Evolutionary conservation across 352 stramenopile species (phyloP).

Genomic region (Pythium monospermum): DNA sequence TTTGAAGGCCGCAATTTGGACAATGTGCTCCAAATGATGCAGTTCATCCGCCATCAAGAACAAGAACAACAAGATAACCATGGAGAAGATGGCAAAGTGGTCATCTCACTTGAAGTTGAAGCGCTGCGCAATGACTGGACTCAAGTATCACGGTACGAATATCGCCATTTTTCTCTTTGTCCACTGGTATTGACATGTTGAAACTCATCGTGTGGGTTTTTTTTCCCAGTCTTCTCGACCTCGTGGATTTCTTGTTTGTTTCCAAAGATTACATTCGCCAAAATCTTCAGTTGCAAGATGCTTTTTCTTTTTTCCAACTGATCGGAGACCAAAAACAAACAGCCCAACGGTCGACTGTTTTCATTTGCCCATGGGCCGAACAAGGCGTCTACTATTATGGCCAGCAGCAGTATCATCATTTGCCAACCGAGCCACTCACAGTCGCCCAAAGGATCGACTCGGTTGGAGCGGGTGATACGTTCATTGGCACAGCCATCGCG

Average conservation of each 20-base stretch:
- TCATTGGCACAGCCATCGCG: slow-evolving; percentile 61
- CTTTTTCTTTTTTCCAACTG: slow-evolving; percentile 39
- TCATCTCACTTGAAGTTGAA: slow-evolving; percentile 64
- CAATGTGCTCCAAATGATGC: slow-evolving; percentile 53
- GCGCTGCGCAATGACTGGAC: slow-evolving; percentile 64
- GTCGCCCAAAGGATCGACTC: slow-evolving; percentile 57
- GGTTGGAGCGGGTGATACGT: slow-evolving; percentile 67
- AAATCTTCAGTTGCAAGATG: slow-evolving; percentile 37
- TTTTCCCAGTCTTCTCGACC: slow-evolving; percentile 31
- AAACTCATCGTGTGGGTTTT: no score
- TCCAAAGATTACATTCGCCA: slow-evolving; percentile 73
- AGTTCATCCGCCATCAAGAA: slow-evolving; percentile 24
- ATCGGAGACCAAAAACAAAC: no score
- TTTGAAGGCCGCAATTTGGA: slow-evolving; percentile 74
- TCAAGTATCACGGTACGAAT: background rate
- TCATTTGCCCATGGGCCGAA: slow-evolving; percentile 64
- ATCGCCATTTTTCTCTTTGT: background rate
- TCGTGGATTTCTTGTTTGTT: slow-evolving; percentile 51
- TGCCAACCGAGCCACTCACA: no score
- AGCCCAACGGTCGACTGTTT: no score
- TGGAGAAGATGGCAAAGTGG: slow-evolving; percentile 4
- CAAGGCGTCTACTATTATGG: slow-evolving; percentile 63
- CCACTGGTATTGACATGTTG: background rate
- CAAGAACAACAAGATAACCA: no score
- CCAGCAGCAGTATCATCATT: no score